Base-by-base conservation (phyloP, 176 grass and related monocot species). In the Urochloa ruziziensis region DNA sequence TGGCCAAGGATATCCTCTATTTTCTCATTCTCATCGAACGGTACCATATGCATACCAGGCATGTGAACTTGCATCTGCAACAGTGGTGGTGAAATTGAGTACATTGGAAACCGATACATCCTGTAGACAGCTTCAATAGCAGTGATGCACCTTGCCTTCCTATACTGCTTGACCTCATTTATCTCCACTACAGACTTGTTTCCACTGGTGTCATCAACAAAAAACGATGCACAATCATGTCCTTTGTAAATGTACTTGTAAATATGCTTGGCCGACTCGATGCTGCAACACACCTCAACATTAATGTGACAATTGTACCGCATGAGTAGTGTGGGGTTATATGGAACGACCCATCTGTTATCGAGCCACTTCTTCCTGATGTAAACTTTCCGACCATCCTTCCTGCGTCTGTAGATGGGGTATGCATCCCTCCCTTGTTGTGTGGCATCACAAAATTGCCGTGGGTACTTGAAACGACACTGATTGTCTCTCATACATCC, bases 171-270 rank as follows among this genome's bases (percentile, higher is more conserved):
- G 29, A 74, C 54, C 21, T 74, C 49, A 56, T 75, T 24, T 0
- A 75, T 56, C 5, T 35, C 27, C 2, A 27, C 15, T 5, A 27
- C 15, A 14, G 0, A 2, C 6, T 8, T 15, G 1, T 64, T 33
- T 1, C 18, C 15, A 3, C 5, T 6, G 21, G 4, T 19, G 2
- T 33, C 2, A 11, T 35, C 5, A 0, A 64, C 5, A 0, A 16
- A 1, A 17, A 64, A 63, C 1, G 62, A 64, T 1, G 61, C 61
- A 34, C 61, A 32, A 63, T 63, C 61, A 34, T 63, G 61, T 0
- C 61, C 61, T 32, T 63, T 63, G 29, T 63, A 63, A 1, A 63
- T 18, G 15, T 63, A 63, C 6, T 63, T 63, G 4, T 33, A 63
- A 0, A 63, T 9, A 12, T 64, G 34, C 5, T 64, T 64, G 1